Conservation (phyloP, 495 filamentous ascomycete genomes). For the Thermothielavioides terrestris region DNA sequence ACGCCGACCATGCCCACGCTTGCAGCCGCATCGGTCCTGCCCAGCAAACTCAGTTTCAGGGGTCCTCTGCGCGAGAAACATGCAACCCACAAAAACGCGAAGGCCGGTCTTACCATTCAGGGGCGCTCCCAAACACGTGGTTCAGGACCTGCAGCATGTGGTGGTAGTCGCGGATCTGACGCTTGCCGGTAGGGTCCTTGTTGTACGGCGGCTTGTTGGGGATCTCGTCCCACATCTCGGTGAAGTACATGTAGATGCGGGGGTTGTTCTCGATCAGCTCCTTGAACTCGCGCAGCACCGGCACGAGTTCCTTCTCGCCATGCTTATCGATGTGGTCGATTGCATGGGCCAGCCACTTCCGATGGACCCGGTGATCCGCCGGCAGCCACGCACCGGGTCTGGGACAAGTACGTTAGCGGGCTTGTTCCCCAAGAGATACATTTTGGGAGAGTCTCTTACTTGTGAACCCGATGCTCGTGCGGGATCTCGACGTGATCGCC, state of each 20-base stretch:
- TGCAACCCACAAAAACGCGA: neutral
- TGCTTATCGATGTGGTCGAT: conserved; percentile 39
- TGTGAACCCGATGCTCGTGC: conserved; percentile 28
- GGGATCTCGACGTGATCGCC: conserved; percentile 40
- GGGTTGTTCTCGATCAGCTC: conserved; percentile 39
- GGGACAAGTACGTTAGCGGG: conserved; percentile 4
- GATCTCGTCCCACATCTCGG: conserved; percentile 59
- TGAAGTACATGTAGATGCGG: conserved; percentile 45
- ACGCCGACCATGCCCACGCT: conserved; percentile 56
- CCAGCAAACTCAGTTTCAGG: neutral
- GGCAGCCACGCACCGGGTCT: conserved; percentile 48
- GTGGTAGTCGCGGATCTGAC: conserved; percentile 52
- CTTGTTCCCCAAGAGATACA: no score
- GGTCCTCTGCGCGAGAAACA: no score
- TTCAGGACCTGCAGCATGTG: conserved; percentile 61
- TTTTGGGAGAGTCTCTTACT: no score
- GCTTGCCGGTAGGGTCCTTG: conserved; percentile 49
- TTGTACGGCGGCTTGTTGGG: conserved; percentile 49
- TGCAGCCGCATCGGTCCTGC: conserved; percentile 38
- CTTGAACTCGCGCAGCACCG: conserved; percentile 41
- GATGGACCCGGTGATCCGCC: conserved; percentile 42
- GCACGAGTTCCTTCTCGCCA: conserved; percentile 33
- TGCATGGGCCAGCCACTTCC: conserved; percentile 39
- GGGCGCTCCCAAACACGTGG: conserved; percentile 52
- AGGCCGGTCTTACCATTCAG: conserved; percentile 35